Evolutionary conservation across 805 yeast genomes (phyloP), one percentile per base, ranked within the genome.

Genomic region (Starmerella potacharoeniae): DNA sequence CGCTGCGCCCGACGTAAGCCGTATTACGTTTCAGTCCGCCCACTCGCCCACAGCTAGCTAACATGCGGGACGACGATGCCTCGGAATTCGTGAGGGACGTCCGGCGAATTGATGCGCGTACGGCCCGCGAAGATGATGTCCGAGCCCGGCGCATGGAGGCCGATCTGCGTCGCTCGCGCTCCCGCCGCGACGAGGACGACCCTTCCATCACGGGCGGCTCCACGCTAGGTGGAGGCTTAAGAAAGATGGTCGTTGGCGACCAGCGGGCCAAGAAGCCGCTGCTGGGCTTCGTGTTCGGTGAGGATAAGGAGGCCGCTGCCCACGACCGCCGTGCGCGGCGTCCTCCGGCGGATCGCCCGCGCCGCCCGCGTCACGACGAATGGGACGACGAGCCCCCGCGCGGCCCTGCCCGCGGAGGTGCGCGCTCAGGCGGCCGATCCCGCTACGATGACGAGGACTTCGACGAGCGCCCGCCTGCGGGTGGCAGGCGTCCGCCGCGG

Each of bases 61-160:
- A 48, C 34, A 48, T 48, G 51, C 51, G 43, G 36, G 51, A 49
- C 17, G 60, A 55, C 46, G 61, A 56, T 40, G 55, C 56, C 14
- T 51, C 51, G 5, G 61, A 58, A 39, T 58, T 51, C 39, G 50
- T 54, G 45, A 35, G 59, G 5, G 59, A 54, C 48, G 50, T 54
- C 41, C 55, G 55, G n/a, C 49, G 56, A 34, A 51, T 46, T 48
- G 44, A 50, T 31, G 53, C 53, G 29, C 57, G 61, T 10, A 39
- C 47, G 5, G 52, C 55, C 7, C 59, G 55, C 10, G 61, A 58
- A 17, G 61, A 58, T 33, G 57, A 53, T 30, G 53, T 16, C 10
- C 57, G 60, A 1, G 39, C 45, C 14, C 55, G 56, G n/a, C 53
- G 60, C 5, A 55, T 54, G 55, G 58, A 55, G 39, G 54, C 50